Base-by-base conservation (phyloP, 306 rosid species). In the Elaeagnus macrophylla region DNA sequence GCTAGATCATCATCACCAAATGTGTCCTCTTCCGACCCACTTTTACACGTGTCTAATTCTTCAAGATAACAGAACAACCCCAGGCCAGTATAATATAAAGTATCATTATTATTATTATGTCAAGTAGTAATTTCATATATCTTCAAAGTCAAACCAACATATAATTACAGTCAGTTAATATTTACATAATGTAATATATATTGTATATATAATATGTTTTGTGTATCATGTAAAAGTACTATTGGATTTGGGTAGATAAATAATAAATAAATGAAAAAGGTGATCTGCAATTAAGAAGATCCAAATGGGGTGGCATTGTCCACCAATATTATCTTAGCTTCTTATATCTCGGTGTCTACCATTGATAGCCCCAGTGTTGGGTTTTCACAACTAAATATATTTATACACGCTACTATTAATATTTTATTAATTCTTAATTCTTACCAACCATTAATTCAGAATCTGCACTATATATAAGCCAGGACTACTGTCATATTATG, bases 231-330 rank as follows among this genome's bases (percentile, higher is more conserved):
- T 25, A 25, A 25, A 25, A 25, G 32, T 25, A 25, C 0, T 25
- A 25, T 25, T 25, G n/a, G n/a, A n/a, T n/a, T n/a, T n/a, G n/a
- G n/a, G n/a, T n/a, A 25, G 4, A 25, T 39, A 48, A 54, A 62
- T 36, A 64, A 65, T 68, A 54, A 65, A 72, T 47, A 16, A 68
- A 42, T n/a, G 16, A 15, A 47, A 71, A 48, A 35, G 8, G 11
- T 58, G 63, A 72, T 67, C 5, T 25, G n/a, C 32, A 25, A 25
- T 56, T 15, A 19, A 36, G 38, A 72, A 62, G 67, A 51, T 77
- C 77, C 70, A 68, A 86, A 81, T 81, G 77, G 71, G 58, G 52
- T 74, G 82, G 65, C 83, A 63, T 65, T 86, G 81, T 79, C 86
- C 79, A 80, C 67, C 62, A 49, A 20, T 37, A 64, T 55, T 80